phyloP scores from a whole-genome alignment of 163 green algal genomes.

The Chlorella variabilis region DNA sequence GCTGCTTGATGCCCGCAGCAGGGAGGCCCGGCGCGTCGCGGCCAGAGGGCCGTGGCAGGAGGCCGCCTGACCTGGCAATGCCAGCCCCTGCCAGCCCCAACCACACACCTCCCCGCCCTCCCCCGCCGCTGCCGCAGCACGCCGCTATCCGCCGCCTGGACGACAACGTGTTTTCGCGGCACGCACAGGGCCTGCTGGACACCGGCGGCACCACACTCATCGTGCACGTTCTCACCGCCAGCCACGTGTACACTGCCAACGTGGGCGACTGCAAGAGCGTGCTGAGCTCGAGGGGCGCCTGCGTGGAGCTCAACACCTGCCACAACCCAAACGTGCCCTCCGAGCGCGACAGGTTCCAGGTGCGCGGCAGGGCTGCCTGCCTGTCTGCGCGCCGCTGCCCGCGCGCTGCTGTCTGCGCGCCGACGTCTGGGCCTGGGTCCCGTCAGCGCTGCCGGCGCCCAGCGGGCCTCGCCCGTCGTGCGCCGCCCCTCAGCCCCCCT shows the following conservation, averaged over 20 bases:
- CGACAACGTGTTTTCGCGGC: constrained; percentile 33
- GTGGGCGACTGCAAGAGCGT: constrained; percentile 57
- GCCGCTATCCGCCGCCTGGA: constrained; percentile 36
- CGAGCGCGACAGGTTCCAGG: constrained; percentile 47
- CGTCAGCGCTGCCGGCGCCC: too few species aligned
- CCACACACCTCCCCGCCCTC: too few species aligned
- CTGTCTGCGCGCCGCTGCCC: too few species aligned
- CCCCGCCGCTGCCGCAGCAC: constrained; percentile 6
- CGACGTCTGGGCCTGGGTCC: too few species aligned
- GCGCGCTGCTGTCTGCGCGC: too few species aligned
- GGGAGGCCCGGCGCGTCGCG: too few species aligned
- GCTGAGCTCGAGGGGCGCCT: constrained; percentile 39
- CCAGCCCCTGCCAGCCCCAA: neutral
- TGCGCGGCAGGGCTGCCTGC: neutral
- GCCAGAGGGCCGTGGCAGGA: too few species aligned
- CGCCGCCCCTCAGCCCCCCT: too few species aligned
- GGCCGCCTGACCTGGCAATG: too few species aligned
- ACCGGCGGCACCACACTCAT: constrained; percentile 56
- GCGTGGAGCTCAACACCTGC: constrained; percentile 44
- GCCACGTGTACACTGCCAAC: constrained; percentile 46
- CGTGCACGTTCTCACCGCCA: constrained; percentile 22
- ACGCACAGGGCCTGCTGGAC: neutral
- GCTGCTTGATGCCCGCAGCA: too few species aligned
- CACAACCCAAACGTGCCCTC: constrained; percentile 51
- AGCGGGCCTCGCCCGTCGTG: too few species aligned